Percentiles rank a stretch among this genome's conserved stretches.
Conservation (phyloP, 1,284 basidiomycete genomes). For the Boletus hoseneyae region DNA sequence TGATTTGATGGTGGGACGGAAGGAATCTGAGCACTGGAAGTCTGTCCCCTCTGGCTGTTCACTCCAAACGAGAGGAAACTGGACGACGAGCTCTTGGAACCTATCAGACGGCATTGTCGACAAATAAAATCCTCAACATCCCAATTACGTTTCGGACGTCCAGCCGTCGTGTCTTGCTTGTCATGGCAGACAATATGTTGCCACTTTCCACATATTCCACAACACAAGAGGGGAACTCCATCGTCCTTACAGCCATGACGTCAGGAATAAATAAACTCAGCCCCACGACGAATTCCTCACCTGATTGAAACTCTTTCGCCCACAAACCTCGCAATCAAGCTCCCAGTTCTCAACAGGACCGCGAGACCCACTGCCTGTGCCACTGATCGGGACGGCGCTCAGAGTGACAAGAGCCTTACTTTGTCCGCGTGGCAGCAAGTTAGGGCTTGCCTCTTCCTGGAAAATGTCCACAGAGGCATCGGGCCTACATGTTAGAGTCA, state of each 20-base stretch:
- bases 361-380: constrained; percentile 42
- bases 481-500: constrained; percentile 20
- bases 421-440: constrained; percentile 4
- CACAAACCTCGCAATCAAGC: constrained; percentile 81
- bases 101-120: constrained; percentile 40
- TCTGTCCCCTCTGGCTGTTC: constrained; percentile 10
- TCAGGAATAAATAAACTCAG: constrained; percentile 3
- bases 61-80: constrained; percentile 10
- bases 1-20: constrained; percentile 15
- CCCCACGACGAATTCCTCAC: constrained; percentile 38
- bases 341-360: constrained; percentile 70
- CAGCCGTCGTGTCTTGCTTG: constrained; percentile 51
- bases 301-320: constrained; percentile 62
- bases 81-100: constrained; percentile 12
- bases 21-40: constrained; percentile 13
- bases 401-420: neutral
- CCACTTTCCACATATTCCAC: constrained; percentile 78
- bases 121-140: constrained; percentile 65
- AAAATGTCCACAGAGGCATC: constrained; percentile 2
- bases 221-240: constrained; percentile 72
- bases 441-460: constrained; percentile 2
- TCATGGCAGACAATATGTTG: constrained; percentile 82
- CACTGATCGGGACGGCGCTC: constrained; percentile 19
- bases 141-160: constrained; percentile 67
- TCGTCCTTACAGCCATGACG: constrained; percentile 54